These are phyloP conservation scores for Podila horticola DNA, from an alignment of 192 early-diverging fungal genomes.

Conservation along the genomic window DNA sequence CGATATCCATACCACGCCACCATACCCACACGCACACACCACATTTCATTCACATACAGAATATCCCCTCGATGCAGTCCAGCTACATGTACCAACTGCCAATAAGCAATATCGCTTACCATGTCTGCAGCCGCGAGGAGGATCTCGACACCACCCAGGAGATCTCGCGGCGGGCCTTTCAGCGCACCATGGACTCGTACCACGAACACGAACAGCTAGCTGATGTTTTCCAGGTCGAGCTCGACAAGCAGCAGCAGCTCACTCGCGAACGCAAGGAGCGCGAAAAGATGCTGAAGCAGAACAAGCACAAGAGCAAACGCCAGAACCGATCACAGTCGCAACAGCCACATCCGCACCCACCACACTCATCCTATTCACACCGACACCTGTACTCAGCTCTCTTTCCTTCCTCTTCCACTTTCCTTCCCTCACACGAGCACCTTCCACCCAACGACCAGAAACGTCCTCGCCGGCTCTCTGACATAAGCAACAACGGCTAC, in stretches of 20 bases:
- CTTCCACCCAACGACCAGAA: slow-evolving; percentile 10
- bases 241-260: slow-evolving; percentile 23
- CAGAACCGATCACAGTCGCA: slow-evolving; percentile 14
- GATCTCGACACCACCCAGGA: slow-evolving; percentile 14
- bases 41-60: neutral
- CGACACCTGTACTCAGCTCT: neutral
- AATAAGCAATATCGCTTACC: slow-evolving; percentile 38
- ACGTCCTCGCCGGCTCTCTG: slow-evolving; percentile 30
- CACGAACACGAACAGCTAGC: slow-evolving; percentile 33
- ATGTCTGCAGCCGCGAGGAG: slow-evolving; percentile 38
- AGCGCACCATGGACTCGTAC: slow-evolving; percentile 45
- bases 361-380: slow-evolving; percentile 5
- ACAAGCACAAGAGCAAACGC: slow-evolving; percentile 17
- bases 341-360: slow-evolving; percentile 5
- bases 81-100: slow-evolving; percentile 26
- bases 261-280: slow-evolving; percentile 30
- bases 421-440: neutral
- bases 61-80: slow-evolving; percentile 18
- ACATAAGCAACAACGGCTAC: slow-evolving; percentile 32
- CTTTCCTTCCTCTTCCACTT: neutral
- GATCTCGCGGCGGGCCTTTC: slow-evolving; percentile 29
- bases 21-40: neutral
- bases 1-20: neutral
- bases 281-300: slow-evolving; percentile 16
- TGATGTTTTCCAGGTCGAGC: slow-evolving; percentile 33